Conservation (phyloP, 2,329 filamentous ascomycete species). For the Fusarium odoratissimum region DNA sequence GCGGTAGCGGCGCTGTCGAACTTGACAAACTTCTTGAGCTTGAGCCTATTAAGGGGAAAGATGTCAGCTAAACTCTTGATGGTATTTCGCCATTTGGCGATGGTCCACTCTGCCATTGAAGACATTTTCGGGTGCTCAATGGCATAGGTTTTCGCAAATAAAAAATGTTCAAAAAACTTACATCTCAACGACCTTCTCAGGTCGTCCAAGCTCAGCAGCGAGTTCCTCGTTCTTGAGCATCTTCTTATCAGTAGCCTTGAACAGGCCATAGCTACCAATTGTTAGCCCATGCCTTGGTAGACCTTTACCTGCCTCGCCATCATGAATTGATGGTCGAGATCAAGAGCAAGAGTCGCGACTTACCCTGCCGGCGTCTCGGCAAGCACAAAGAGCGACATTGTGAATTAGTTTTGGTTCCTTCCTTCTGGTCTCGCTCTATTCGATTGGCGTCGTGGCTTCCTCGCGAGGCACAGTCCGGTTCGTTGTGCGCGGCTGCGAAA, state of each 20-base stretch:
- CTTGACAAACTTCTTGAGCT: conserved; percentile 97
- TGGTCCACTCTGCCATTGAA: conserved; percentile 14
- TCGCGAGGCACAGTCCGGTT: conserved; percentile 53
- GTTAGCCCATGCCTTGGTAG: conserved; percentile 46
- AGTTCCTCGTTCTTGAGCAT: conserved; percentile 89
- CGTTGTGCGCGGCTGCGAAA: conserved; percentile 50
- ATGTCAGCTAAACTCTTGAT: conserved; percentile 14
- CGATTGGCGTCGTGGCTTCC: conserved; percentile 49
- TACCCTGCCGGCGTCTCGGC: conserved; percentile 89
- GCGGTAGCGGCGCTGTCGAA: conserved; percentile 94
- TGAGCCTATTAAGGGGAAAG: conserved; percentile 69
- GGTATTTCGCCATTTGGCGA: conserved; percentile 3
- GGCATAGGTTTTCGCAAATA: conserved; percentile 8
- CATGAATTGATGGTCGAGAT: conserved; percentile 4
- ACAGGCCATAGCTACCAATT: conserved; percentile 84
- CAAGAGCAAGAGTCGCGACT: conserved; percentile 49
- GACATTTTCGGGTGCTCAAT: conserved; percentile 8
- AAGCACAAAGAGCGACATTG: conserved; percentile 91
- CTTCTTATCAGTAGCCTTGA: conserved; percentile 99
- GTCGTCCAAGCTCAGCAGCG: conserved; percentile 77
- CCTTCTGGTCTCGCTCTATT: conserved; percentile 47
- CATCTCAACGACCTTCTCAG: conserved; percentile 88
- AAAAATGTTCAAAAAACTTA: conserved; percentile 58
- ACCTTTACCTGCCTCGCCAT: conserved; percentile 22
- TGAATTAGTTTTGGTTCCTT: conserved; percentile 52